phyloP scores from a whole-genome alignment of 768 basidiomycete species.

The Dentipellis sp. region DNA sequence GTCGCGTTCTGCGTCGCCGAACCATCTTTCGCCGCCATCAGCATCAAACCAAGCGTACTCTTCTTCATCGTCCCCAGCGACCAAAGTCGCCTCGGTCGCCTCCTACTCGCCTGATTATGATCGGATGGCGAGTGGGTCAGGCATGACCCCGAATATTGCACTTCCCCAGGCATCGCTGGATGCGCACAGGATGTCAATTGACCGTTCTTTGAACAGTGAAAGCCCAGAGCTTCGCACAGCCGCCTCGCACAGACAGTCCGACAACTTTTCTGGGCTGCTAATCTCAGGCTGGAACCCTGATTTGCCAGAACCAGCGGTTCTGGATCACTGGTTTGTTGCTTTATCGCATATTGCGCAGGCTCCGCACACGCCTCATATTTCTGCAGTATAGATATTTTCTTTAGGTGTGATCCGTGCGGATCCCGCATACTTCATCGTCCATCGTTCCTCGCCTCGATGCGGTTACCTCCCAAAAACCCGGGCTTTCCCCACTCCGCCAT shows the following conservation, averaged over 20 bases:
- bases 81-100: constrained; percentile 9
- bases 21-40: constrained; percentile 8
- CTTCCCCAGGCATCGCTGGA: constrained; percentile 20
- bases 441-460: constrained; percentile 73
- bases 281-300: constrained; percentile 82
- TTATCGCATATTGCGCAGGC: background rate
- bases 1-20: constrained; percentile 29
- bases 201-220: constrained; percentile 13
- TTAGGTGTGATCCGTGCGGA: constrained; percentile 80
- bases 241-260: constrained; percentile 30
- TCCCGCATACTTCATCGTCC: constrained; percentile 77
- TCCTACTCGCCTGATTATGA: constrained; percentile 19
- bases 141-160: constrained; percentile 11
- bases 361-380: constrained; percentile 1
- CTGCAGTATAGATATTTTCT: constrained; percentile 75
- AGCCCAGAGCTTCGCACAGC: constrained; percentile 7
- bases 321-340: constrained; percentile 63
- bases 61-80: constrained; percentile 4
- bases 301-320: constrained; percentile 62
- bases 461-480: constrained; percentile 69
- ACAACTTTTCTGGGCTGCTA: constrained; percentile 56
- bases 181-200: constrained; percentile 13
- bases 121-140: constrained; percentile 12
- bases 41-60: constrained; percentile 4
- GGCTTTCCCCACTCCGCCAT: constrained; percentile 86